These are phyloP conservation scores for Hapsidospora chrysogenum DNA, from an alignment of 495 filamentous ascomycete genomes.

Conservation along the genomic window DNA sequence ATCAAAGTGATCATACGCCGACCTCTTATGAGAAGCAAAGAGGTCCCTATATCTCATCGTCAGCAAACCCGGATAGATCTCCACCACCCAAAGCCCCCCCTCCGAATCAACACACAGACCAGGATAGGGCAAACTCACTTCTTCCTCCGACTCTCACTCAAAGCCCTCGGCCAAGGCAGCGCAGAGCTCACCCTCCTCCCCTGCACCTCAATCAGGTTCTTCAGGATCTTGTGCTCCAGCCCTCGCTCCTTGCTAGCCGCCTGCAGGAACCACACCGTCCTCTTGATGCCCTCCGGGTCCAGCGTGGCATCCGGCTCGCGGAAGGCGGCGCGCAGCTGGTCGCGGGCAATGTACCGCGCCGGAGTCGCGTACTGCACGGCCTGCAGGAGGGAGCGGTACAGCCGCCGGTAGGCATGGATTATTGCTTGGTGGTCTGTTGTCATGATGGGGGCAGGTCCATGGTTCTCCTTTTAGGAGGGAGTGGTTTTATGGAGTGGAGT, in stretches of 20 bases:
- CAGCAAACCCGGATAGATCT: no score
- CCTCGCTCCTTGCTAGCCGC: constrained; percentile 48
- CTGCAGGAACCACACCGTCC: constrained; percentile 64
- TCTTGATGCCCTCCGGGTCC: constrained; percentile 40
- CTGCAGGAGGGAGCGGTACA: constrained; percentile 57
- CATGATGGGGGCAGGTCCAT: background rate
- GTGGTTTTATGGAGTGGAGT: background rate
- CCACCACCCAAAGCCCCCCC: constrained; percentile 1
- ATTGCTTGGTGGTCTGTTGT: constrained; percentile 19
- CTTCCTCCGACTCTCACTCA: constrained; percentile 1
- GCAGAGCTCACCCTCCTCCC: constrained; percentile 8
- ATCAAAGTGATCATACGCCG: constrained; percentile 39
- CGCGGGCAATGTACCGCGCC: constrained; percentile 45
- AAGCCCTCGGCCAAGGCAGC: constrained; percentile 1
- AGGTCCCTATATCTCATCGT: background rate
- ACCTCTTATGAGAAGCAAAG: constrained; percentile 8
- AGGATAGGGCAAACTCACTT: constrained; percentile 1
- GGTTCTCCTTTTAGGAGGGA: no score
- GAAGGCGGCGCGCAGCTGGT: constrained; percentile 54
- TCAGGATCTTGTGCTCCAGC: constrained; percentile 66
- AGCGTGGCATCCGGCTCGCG: constrained; percentile 40
- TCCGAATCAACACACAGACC: background rate
- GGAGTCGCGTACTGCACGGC: constrained; percentile 72
- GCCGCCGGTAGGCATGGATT: constrained; percentile 59
- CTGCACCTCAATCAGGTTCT: constrained; percentile 48